phyloP scores from a whole-genome alignment of 495 filamentous ascomycete genomes.

The Annulohypoxylon nitens region DNA sequence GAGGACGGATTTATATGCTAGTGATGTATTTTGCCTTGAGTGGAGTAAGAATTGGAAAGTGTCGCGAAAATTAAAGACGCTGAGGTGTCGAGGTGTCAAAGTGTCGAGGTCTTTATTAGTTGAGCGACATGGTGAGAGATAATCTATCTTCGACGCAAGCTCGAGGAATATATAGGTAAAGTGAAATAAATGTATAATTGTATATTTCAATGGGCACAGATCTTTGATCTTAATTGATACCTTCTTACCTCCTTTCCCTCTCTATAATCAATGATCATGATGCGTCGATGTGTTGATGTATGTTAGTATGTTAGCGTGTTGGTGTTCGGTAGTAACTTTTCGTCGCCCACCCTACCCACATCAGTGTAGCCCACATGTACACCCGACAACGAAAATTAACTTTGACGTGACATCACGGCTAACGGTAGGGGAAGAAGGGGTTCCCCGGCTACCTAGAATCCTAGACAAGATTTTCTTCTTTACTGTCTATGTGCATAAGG shows the following conservation, averaged over 20 bases:
- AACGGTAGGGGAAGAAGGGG: no score
- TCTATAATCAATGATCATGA: neutral
- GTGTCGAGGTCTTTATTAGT: neutral
- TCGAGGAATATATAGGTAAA: no score
- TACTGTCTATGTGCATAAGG: neutral
- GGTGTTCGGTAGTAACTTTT: neutral
- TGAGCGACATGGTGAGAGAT: constrained; percentile 28
- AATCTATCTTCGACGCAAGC: no score
- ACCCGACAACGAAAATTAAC: constrained; percentile 6
- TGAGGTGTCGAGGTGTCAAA: neutral
- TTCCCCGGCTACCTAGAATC: neutral
- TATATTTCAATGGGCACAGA: neutral
- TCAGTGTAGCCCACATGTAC: no score
- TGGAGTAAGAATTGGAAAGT: neutral
- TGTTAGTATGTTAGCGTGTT: no score
- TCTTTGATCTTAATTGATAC: neutral
- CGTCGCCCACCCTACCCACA: neutral
- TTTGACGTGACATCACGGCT: no score
- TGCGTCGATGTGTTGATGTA: neutral
- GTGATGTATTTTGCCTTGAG: constrained; percentile 18
- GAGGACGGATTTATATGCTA: neutral
- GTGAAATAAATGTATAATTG: neutral
- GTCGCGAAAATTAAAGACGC: neutral
- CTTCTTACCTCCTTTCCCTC: neutral
- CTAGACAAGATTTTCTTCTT: neutral